Base-by-base conservation (phyloP, 2,329 filamentous ascomycete genomes). In the Exophiala spinifera region DNA sequence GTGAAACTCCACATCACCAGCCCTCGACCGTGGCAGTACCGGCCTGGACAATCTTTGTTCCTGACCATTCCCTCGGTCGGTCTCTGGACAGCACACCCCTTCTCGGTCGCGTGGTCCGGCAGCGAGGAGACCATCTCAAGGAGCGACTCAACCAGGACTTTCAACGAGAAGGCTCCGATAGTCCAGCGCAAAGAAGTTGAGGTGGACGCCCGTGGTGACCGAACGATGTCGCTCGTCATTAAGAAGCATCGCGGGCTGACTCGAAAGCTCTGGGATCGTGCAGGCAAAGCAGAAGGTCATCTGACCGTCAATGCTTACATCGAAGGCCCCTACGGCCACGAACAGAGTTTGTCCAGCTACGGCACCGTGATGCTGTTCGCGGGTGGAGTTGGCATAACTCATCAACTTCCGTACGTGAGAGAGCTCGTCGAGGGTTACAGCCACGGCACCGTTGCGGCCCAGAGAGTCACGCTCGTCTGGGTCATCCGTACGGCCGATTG, bases 351-450 rank as follows among this genome's bases (percentile, higher is more conserved):
- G 61, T 86, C 91, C 71, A 96, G 91, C 6, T 97, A 96, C 71
- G 92, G 94, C 36, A 94, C 95, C 40, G 85, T 86, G 42, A 82
- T 99, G 60, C 85, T 99, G 53, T 91, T 96, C 67, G 91, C 92
- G 11, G 91, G 91, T 53, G 89, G 92, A 53, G 91, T 94, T 4
- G 94, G 94, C 59, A 97, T 99, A 72, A 96, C 92, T 1, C 92
- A 97, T 70, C 91, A 95, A 69, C 83, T 97, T 25, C 89, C 91
- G 31, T 95, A 95, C 70, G 81, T 96, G 7, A 86, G 85, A 51
- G 86, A 94, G 48, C 76, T 92, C 3, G 80, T 92, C 55, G 74
- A 84, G 50, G 87, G 87, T 3, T 87, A 81, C 70, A 82, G 83
- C 50, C 76, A 82, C 1, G 82, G 84, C 55, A 91, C 85, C 1